phyloP scores from a whole-genome alignment of 495 filamentous ascomycete genomes.

The Cercophora newfieldiana region DNA sequence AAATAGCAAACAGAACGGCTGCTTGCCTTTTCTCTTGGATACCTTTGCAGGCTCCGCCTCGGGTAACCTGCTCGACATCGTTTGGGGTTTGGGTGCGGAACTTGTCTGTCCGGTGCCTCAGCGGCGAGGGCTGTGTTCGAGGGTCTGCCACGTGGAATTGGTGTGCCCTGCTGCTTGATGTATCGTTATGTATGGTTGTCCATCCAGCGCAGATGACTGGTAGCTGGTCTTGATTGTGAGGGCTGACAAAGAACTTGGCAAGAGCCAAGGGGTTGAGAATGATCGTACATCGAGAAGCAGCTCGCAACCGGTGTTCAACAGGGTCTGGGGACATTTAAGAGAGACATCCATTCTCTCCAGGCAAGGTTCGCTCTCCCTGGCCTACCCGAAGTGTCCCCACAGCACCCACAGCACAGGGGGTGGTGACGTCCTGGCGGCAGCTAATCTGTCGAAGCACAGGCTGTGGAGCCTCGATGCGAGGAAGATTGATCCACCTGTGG shows the following conservation, averaged over 20 bases:
- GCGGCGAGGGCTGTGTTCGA: background rate
- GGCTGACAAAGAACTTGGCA: background rate
- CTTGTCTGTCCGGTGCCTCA: background rate
- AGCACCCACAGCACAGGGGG: no score
- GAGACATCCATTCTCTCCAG: no score
- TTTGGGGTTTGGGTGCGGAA: no score
- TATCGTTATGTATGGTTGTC: background rate
- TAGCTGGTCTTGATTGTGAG: background rate
- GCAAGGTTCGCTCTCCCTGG: no score
- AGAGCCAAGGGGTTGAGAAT: background rate
- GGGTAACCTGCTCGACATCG: constrained; percentile 22
- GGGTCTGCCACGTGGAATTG: background rate
- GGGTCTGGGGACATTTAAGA: background rate
- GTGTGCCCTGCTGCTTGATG: background rate
- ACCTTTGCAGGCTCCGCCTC: constrained; percentile 31
- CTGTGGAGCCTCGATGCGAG: no score
- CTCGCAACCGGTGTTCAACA: background rate
- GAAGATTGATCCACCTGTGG: no score
- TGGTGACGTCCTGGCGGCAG: no score
- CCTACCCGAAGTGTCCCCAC: no score
- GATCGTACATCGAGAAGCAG: background rate
- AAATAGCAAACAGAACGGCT: background rate
- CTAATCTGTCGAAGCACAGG: no score
- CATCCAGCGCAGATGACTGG: background rate
- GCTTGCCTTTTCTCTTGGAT: constrained; percentile 40